These are phyloP conservation scores for Cavenderia fasciculata DNA, from an alignment of 78 protist genomes.

Conservation along the genomic window DNA sequence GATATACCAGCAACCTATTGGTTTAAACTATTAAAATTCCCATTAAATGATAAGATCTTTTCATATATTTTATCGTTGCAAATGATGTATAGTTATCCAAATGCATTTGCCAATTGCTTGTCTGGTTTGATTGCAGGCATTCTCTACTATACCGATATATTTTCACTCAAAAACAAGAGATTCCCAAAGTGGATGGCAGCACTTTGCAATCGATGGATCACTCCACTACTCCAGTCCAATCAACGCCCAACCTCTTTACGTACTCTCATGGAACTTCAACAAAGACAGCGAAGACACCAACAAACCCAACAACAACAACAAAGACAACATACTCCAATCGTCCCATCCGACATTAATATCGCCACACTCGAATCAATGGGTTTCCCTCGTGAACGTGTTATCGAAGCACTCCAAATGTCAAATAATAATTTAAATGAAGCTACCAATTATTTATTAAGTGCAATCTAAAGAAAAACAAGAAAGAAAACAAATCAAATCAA, in stretches of 20 bases:
- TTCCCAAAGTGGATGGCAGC: neutral
- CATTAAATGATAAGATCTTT: slow-evolving; percentile 26
- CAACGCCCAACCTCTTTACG: slow-evolving; percentile 4
- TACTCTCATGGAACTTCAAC: slow-evolving; percentile 17
- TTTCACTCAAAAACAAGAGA: neutral
- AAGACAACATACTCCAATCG: neutral
- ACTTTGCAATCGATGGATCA: neutral
- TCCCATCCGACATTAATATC: slow-evolving; percentile 43
- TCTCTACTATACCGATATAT: neutral
- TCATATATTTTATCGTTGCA: slow-evolving; percentile 16
- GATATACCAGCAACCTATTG: slow-evolving; percentile 60
- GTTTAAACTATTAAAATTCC: slow-evolving; percentile 39
- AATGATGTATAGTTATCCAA: neutral
- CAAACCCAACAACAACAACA: slow-evolving; percentile 8
- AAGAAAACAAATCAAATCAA: too few species aligned
- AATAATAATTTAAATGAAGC: slow-evolving; percentile 61
- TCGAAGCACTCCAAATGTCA: slow-evolving; percentile 23
- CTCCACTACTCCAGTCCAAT: slow-evolving; percentile 19
- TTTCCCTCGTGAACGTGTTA: slow-evolving; percentile 5
- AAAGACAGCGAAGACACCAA: neutral
- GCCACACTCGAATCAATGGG: slow-evolving; percentile 32
- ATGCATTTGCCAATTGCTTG: neutral
- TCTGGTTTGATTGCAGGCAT: slow-evolving; percentile 36
- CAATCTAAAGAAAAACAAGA: too few species aligned
- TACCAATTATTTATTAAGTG: neutral